Base-by-base conservation (phyloP, 2,329 filamentous ascomycete genomes). In the Diaporthe velutina region DNA sequence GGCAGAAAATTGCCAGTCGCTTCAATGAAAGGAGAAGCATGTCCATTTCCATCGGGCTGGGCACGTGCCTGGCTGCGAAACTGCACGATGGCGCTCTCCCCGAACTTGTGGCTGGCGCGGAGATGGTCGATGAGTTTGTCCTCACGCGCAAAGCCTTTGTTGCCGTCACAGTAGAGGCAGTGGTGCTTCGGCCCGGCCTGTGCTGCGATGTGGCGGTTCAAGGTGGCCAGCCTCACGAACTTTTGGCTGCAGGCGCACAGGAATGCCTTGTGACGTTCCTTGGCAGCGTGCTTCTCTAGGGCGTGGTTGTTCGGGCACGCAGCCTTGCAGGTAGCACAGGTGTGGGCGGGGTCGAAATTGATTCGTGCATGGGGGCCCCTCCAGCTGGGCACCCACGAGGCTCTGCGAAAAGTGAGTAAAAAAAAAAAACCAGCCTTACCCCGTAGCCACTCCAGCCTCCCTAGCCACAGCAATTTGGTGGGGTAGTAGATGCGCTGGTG, bases 11-110 rank as follows among this genome's bases (percentile, higher is more conserved):
- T 17, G 35, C 13, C n/a, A 28, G n/a, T 25, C 7, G 22, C 3
- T 19, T n/a, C n/a, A 2, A 15, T 13, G 1, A 3, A 1, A 0
- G 57, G 3, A 7, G 22, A 8, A 6, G 13, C 57, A 28, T 1
- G 35, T 6, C 57, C 35, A 6, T 4, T 10, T 0, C 6, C 35
- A 2, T 12, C 2, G 13, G 38, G 2, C 35, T 38, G 19, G 9
- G 35, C 2, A 40, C 12, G 33, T 13, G 9, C 9, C 33, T 61
- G 35, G n/a, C 35, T 40, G n/a, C 57, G 38, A 42, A 61, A 19
- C 12, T 28, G 35, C n/a, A n/a, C 15, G 13, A 61, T 28, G n/a
- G n/a, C 35, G 0, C 19, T 28, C 1, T 40, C 15, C 0, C n/a
- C 57, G n/a, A 61, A 40, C 57, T 61, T 61, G 35, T 61, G 57